Evolutionary conservation across 768 basidiomycete genomes (phyloP), one percentile per base, ranked within the genome.

Genomic region (Lentinula edodes): DNA sequence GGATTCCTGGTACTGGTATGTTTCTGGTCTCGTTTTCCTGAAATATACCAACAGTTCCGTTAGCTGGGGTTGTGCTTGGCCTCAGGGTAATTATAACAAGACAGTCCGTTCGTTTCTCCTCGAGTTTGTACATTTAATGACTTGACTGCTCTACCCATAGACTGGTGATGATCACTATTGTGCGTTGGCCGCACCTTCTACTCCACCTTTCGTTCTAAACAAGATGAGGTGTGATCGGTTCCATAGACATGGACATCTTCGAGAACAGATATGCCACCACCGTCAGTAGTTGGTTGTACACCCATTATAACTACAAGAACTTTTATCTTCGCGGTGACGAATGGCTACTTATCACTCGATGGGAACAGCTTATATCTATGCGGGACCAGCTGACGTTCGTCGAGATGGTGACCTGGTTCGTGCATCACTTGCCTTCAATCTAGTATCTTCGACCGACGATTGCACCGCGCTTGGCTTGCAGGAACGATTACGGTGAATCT

Each of bases 401-500:
- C 41, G 88, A 91, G 74, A 80, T 91, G 74, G 75, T 85, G 50
- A 89, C 84, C 51, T 92, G 88, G 89, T 80, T 63, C 36, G 73
- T 74, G 75, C 64, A 13, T 35, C 3, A 28, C 28, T 28, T 3
- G 28, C 3, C 28, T 28, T 28, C 28, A 28, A 28, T 28, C 28
- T 28, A 28, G 28, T 28, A 28, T 28, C 28, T 28, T 28, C 28
- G 28, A 28, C 28, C 28, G 28, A 28, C 28, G 28, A 28, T 28
- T 28, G 28, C 28, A 28, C 28, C 28, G 28, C 28, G 28, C 28
- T 28, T 28, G 28, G 28, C 10, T 46, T 32, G 5, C 46, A 83
- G 81, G 80, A 92, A 92, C 73, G 87, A 91, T 70, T 91, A 79
- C 64, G 89, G 89, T 65, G 90, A 92, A 74, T 87, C 87, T 1